Conservation (phyloP, 1,284 basidiomycete genomes). For the Schizopora paradoxa region DNA sequence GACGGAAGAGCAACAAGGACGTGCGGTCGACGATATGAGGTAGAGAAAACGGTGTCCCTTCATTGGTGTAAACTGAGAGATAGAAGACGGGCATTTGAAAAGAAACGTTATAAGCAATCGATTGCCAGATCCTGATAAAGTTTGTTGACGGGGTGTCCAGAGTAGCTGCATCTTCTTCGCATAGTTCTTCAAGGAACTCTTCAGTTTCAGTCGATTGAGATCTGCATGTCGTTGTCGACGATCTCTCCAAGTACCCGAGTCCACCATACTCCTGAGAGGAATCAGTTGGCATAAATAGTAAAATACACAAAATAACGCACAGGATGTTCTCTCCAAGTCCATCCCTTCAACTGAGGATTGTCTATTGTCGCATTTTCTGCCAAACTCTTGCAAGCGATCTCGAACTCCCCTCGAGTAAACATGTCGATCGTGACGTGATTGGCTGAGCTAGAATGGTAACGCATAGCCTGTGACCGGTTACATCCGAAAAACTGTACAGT, state of each 20-base stretch:
- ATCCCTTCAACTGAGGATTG: constrained; percentile 29
- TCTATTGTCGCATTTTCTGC: constrained; percentile 28
- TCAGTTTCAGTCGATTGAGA: constrained; percentile 21
- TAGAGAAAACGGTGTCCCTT: constrained; percentile 41
- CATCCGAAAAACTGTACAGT: constrained; percentile 7
- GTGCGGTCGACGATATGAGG: not conserved
- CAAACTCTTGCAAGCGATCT: constrained; percentile 53
- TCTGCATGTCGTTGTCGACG: constrained; percentile 12
- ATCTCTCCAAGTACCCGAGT: not conserved
- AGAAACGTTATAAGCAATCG: constrained; percentile 64
- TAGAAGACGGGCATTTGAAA: constrained; percentile 78
- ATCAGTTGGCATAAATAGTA: not conserved
- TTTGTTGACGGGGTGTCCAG: not conserved
- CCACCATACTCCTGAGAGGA: not conserved
- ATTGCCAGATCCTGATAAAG: constrained; percentile 38
- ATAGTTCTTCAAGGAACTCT: constrained; percentile 17
- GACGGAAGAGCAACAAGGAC: too few relatives aligned
- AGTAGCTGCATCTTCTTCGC: constrained; percentile 31
- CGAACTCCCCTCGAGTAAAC: constrained; percentile 56
- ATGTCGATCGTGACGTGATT: constrained; percentile 23
- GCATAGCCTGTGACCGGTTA: not conserved
- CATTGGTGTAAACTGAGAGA: constrained; percentile 59
- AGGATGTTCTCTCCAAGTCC: constrained; percentile 52
- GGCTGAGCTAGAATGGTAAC: constrained; percentile 29
- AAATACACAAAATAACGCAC: constrained; percentile 33